Percentiles rank a stretch among this genome's conserved stretches.
These are phyloP conservation scores for Rhodotorula sp. DNA, from an alignment of 1,284 basidiomycete genomes.

Conservation along the genomic window DNA sequence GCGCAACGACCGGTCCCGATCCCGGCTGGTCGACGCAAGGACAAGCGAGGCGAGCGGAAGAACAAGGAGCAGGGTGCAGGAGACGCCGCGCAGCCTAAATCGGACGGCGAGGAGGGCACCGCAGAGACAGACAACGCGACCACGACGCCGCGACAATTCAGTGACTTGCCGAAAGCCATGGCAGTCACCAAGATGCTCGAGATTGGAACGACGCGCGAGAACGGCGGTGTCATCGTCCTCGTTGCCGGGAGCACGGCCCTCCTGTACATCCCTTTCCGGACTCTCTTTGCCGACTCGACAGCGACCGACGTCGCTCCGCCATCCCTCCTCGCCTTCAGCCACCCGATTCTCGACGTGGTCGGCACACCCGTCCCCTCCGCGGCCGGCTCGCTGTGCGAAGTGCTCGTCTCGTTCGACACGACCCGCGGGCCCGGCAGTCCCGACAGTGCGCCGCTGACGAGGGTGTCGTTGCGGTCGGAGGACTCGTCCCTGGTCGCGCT, in stretches of 20 bases:
- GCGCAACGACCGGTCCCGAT: constrained; percentile 24
- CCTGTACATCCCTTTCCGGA: constrained; percentile 35
- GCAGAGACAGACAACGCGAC: constrained; percentile 3
- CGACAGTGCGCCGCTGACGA: constrained; percentile 3
- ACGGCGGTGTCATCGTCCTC: constrained; percentile 30
- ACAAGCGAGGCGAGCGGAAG: constrained; percentile 26
- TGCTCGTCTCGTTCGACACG: constrained; percentile 29
- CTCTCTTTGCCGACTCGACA: constrained; percentile 16
- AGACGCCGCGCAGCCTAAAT: not conserved
- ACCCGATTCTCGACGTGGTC: constrained; percentile 41
- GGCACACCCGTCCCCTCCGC: constrained; percentile 6
- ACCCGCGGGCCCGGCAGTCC: not conserved
- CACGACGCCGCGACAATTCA: not conserved
- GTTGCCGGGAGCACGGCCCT: constrained; percentile 36
- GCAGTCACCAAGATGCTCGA: constrained; percentile 38
- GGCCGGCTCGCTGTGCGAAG: constrained; percentile 6
- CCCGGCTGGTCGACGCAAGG: constrained; percentile 19
- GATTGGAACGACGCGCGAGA: constrained; percentile 19
- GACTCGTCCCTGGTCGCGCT: constrained; percentile 6
- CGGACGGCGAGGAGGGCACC: not conserved
- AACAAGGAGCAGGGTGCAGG: constrained; percentile 14
- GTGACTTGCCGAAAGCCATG: constrained; percentile 25
- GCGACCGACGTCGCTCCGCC: not conserved
- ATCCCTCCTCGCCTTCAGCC: constrained; percentile 32
- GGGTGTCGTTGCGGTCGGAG: not conserved